Evolutionary conservation across 2,329 filamentous ascomycete genomes (phyloP), one percentile per base, ranked within the genome.

Genomic region (Phialophora expanda): DNA sequence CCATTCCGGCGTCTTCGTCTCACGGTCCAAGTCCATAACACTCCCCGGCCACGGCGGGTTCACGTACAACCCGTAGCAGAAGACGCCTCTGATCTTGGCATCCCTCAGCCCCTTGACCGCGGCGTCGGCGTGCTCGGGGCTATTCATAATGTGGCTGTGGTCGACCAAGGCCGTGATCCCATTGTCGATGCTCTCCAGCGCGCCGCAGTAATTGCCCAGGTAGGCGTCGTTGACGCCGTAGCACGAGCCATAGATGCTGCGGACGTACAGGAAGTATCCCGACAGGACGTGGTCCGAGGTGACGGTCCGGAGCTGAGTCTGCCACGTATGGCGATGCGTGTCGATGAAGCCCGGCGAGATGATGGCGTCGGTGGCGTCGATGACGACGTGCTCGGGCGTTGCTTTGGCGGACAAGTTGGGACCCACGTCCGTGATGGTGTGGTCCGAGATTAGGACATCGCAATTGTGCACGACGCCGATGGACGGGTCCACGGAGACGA

Each of bases 241-340:
- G 32, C 30, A 64, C 26, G 61, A 38, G 24, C 65, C 61, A 20
- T 66, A 66, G 30, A 64, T 56, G 30, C 30, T 48, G 26, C 65
- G 54, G 7, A 66, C 22, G 38, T 24, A 68, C 66, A 72, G 46
- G 54, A 71, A 44, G 28, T 83, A 83, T 26, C 82, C 75, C 4
- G 81, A 32, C 14, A 84, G 68, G 2, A 75, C 72, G 2, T 83
- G 69, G 64, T 81, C 71, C 0, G 74, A 75, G 74, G 78, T 77
- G 24, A 75, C 71, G 1, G 78, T 77, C 62, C 78, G 78, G 14
- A 80, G 70, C 62, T 78, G 74, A 0, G 77, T 77, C 64, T 81
- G 78, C 79, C 79, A 82, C 6, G 78, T 70, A 69, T 82, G 81
- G 50, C 78, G 62, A 41, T 75, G 72, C 22, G 73, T 75, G 55